Evolutionary conservation across 805 yeast genomes (phyloP).

Genomic region (Myxozyma sirexii): DNA sequence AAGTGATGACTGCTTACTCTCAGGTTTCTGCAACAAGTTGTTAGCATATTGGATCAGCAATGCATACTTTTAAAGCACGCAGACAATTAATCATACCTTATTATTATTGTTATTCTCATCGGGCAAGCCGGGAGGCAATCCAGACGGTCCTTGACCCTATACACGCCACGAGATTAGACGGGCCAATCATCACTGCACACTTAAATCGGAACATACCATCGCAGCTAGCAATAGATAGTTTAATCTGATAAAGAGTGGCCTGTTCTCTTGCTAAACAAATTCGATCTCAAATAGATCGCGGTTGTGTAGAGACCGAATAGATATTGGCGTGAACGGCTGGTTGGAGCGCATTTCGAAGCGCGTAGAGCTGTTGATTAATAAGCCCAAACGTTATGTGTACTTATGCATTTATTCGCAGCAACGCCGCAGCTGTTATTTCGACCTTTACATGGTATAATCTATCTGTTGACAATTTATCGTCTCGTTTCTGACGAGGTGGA

Average conservation of each 20-base stretch:
- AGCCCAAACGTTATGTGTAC: neutral
- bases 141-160: constrained; percentile 44
- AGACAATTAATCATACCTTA: constrained; percentile 32
- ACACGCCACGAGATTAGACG: neutral
- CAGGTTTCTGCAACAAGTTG: constrained; percentile 35
- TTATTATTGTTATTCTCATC: constrained; percentile 42
- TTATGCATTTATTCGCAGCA: neutral
- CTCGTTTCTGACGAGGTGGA: no score
- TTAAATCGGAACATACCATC: neutral
- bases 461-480: no score
- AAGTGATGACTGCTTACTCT: constrained; percentile 36
- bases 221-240: neutral
- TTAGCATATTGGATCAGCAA: neutral
- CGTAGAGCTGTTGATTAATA: neutral
- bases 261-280: neutral
- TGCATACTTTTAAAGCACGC: neutral
- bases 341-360: constrained; percentile 1
- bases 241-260: neutral
- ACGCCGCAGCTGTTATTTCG: neutral
- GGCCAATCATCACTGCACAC: neutral
- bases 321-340: neutral
- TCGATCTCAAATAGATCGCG: neutral
- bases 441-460: neutral
- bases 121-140: constrained; percentile 37
- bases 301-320: neutral